Base-by-base conservation (phyloP, 352 stramenopile genomes). In the Halophytophthora batemanensis region DNA sequence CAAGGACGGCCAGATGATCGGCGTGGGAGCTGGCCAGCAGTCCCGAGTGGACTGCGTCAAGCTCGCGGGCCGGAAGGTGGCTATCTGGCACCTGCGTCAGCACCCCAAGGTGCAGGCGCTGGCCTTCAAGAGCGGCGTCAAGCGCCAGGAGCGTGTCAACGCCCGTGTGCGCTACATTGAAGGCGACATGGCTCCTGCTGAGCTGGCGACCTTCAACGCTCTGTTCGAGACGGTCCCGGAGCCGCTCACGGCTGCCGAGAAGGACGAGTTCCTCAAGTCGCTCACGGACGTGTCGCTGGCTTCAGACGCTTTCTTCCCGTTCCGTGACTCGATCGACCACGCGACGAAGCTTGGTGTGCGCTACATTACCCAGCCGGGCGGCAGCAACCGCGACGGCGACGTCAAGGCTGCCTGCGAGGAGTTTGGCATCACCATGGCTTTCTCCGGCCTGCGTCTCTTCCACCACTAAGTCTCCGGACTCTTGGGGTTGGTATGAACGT, bases 251-350 rank as follows among this genome's bases (percentile, higher is more conserved):
- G 60, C 80, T 21, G 79, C 66, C 5, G 96, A 99, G 66, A 99
- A 99, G 82, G 77, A 96, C 11, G 88, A 77, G 17, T 99, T 98
- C 74, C 78, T 99, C 36, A 69, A 77, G 42, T 80, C 84, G 33
- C 69, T 96, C 39, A 78, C 78, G 23, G 69, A 95, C 35, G 92
- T 99, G 28, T 96, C 82, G 41, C 92, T 99, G n/a, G 96, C 91
- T 33, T 98, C 90, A 21, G 97, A 99, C 71, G 97, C 97, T 13
- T 99, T 99, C 84, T 99, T 99, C 82, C 97, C 97, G 28, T 99
- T 99, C 85, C 91, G 97, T 48, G 96, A 99, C 80, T 98, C 91
- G 17, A 99, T 99, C 67, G 97, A 99, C 83, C 96, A 99, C 73
- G 84, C 86, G 31, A 72, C 86, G 42, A 96, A 96, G 75, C 75